These are phyloP conservation scores for Knoxdaviesia capensis DNA, from an alignment of 2,329 filamentous ascomycete genomes.

Conservation along the genomic window DNA sequence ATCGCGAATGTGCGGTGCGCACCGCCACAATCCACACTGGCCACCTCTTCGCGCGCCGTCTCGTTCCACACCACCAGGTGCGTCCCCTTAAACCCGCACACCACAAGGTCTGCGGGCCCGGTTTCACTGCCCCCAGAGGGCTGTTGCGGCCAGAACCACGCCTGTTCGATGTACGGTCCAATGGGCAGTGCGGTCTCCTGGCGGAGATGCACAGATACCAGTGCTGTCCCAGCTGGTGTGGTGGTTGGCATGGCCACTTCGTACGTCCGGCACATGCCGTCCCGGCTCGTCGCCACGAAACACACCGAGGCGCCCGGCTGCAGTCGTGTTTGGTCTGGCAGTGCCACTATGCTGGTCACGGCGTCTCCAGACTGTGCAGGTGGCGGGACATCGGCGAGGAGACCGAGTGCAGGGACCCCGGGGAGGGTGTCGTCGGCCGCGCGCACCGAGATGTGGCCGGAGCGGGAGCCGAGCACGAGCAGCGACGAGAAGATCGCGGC, in stretches of 20 bases:
- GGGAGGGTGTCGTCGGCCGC: not conserved
- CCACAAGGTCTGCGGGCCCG: constrained; percentile 32
- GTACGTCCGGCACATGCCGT: constrained; percentile 56
- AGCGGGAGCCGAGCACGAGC: constrained; percentile 34
- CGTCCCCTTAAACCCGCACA: constrained; percentile 67
- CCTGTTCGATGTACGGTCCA: constrained; percentile 56
- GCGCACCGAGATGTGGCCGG: constrained; percentile 25
- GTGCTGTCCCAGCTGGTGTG: constrained; percentile 3
- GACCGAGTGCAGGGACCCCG: no score
- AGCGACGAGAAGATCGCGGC: constrained; percentile 18
- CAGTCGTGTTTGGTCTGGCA: constrained; percentile 13
- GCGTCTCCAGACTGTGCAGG: constrained; percentile 25
- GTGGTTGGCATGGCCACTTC: constrained; percentile 12
- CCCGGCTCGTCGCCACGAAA: constrained; percentile 54
- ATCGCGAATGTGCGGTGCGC: constrained; percentile 58
- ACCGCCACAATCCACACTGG: constrained; percentile 63
- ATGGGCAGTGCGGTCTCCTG: constrained; percentile 53
- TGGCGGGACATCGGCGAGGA: constrained; percentile 3
- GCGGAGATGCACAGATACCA: constrained; percentile 22
- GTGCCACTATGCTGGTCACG: constrained; percentile 43
- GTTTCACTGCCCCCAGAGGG: constrained; percentile 7
- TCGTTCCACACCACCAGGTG: constrained; percentile 71
- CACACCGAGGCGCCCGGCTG: constrained; percentile 12
- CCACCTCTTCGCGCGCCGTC: constrained; percentile 45
- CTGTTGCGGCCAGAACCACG: constrained; percentile 27